Evolutionary conservation across 805 yeast genomes (phyloP), one percentile per base, ranked within the genome.

Genomic region (Candida maltosa): DNA sequence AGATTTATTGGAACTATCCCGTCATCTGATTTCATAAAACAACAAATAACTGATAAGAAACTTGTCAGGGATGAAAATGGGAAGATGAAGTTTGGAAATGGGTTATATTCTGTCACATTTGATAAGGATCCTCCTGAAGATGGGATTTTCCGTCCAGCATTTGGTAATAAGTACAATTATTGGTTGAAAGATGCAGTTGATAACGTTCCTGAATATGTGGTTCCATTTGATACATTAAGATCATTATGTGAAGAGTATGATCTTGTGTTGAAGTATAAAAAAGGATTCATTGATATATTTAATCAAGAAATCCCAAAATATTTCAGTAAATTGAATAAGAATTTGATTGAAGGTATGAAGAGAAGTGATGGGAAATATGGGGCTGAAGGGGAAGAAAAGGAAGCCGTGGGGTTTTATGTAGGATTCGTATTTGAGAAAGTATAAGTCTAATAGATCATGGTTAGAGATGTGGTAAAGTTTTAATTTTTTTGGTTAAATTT

Each of bases 151-250:
- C 64, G 77, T 7, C 75, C 80, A 1, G 85, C 93, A 0, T 87
- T 68, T 53, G 99, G 98, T 0, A 84, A 89, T 57, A 70, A 76
- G 49, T 93, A 93, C 58, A 77, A 76, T 35, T 93, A 85, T 55
- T 86, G 69, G 62, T 64, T 93, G 39, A 80, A 80, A 45, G 98
- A 93, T 62, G 98, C 99, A 0, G 91, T 93, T 32, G 96, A 87
- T 42, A 82, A 93, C 49, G 96, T 93, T 16, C 97, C 97, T 0
- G 99, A 93, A 53, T 93, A 84, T 51, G 94, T 93, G 5, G 96
- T 93, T 5, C 97, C 97, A 1, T 88, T 93, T 59, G 97, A 91
- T 51, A 76, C 81, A 1, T 76, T 93, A 39, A 72, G 95, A 57
- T 76, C 82, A 37, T 62, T 91, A 36, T 94, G 96, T 29, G 87